Base-by-base conservation (phyloP, 805 yeast genomes). In the Danielozyma ontarioensis region DNA sequence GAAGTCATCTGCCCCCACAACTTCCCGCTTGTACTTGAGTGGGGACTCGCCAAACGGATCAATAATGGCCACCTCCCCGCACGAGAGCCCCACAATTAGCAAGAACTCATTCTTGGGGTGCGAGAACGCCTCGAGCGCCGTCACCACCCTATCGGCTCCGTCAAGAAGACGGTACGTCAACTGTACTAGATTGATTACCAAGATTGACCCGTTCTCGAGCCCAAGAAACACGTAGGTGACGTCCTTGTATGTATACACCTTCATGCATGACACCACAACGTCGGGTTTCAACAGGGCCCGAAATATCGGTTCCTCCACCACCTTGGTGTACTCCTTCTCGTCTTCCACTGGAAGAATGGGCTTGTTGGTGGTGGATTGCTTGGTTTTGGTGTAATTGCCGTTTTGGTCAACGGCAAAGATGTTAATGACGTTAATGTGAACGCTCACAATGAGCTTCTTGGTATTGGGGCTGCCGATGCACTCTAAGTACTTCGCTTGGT, bases 141-240 rank as follows among this genome's bases (percentile, higher is more conserved):
- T 48, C 7, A 49, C 48, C 5, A 48, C 36, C n/a, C 27, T 22
- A 47, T 48, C 83, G 75, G 80, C 41, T 54, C 60, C 40, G 68
- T 54, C 33, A 67, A 72, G 31, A 52, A 59, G 27, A 66, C 73
- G 31, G 76, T 68, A 41, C 50, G 61, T 37, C 50, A 63, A 42
- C 58, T 68, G 37, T 55, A 51, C 38, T 51, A 80, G 71, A 41
- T 80, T 83, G 23, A 79, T 40, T 70, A 86, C 68, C 4, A 82
- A 41, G 2, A 83, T 53, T 44, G 79, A 86, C n/a, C 90, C 87
- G 1, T 78, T 58, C 13, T 80, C 73, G 40, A 78, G 71, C 1
- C 90, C 93, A 13, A 80, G 41, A 2, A 77, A 56, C 5, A 79
- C 61, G 32, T 78, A 78, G 5, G 82, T 57, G 24, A 59, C 59